Conservation (phyloP, 345 rosid species). For the Rhodamnia rubescens region DNA sequence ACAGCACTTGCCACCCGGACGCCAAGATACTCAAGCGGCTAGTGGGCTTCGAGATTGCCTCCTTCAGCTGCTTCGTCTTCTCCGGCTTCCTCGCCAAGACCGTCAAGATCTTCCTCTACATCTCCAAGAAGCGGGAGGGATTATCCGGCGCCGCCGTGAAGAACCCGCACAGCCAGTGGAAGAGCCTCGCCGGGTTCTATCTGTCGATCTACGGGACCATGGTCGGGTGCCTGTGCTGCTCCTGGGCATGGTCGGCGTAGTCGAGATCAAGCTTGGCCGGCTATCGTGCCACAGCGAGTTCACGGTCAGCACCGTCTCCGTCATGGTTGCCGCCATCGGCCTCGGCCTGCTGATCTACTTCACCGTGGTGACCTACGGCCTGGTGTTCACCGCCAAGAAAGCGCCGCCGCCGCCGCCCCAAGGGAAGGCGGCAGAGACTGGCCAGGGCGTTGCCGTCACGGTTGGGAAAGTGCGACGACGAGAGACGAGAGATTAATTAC, state of each 20-base stretch:
- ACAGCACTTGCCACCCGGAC: neutral
- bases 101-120: conserved; percentile 6
- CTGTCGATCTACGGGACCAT: conserved; percentile 4
- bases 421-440: neutral
- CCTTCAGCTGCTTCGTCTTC: conserved; percentile 10
- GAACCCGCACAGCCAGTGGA: neutral
- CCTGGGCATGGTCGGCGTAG: conserved; percentile 2
- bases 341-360: neutral
- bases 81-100: conserved; percentile 8
- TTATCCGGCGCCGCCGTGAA: neutral
- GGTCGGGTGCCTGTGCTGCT: neutral
- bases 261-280: conserved; percentile 4
- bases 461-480: neutral
- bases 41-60: neutral
- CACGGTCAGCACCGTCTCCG: neutral
- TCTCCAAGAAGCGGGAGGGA: neutral
- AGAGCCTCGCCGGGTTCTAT: neutral
- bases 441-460: neutral
- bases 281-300: neutral
- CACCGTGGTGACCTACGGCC: neutral
- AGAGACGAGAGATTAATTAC: neutral
- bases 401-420: neutral
- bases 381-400: neutral
- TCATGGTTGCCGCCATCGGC: neutral
- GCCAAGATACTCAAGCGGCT: neutral